Evolutionary conservation across 1,139 yeast species (phyloP).

Genomic region (Debaryomycetaceae sp.): DNA sequence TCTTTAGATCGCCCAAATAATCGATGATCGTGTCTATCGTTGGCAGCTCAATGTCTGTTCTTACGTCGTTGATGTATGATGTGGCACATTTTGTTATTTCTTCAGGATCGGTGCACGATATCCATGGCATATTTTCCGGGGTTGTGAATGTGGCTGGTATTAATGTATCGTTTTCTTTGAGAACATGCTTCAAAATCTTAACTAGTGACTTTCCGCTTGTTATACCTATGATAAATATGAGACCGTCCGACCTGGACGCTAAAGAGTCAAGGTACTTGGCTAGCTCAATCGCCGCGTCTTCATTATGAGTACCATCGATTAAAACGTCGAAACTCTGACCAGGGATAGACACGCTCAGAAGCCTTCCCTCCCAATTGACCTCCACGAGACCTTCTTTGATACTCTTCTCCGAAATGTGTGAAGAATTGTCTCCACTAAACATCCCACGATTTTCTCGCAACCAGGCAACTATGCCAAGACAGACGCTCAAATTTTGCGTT

Average conservation of each 20-base stretch:
- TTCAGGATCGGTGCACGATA: conserved; percentile 44
- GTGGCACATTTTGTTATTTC: conserved; percentile 32
- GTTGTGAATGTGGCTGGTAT: conserved; percentile 59
- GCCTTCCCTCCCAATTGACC: conserved; percentile 62
- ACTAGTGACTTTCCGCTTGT: conserved; percentile 68
- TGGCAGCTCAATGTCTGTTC: conserved; percentile 4
- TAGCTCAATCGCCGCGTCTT: conserved; percentile 73
- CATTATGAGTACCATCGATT: conserved; percentile 92
- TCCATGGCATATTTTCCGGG: conserved; percentile 95
- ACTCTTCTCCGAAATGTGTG: conserved; percentile 23
- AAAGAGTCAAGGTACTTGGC: conserved; percentile 28
- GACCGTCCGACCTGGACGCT: conserved; percentile 21
- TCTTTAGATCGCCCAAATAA: conserved; percentile 12
- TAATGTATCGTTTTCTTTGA: conserved; percentile 47
- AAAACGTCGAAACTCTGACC: conserved; percentile 33
- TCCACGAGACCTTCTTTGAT: conserved; percentile 49
- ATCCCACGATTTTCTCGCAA: conserved; percentile 12
- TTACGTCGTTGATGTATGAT: conserved; percentile 28
- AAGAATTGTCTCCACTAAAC: not conserved
- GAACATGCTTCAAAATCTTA: conserved; percentile 47
- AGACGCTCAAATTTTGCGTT: conserved; percentile 62
- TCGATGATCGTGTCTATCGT: conserved; percentile 15
- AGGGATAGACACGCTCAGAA: conserved; percentile 42
- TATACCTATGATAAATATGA: conserved; percentile 68
- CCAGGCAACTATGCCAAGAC: conserved; percentile 54